Evolutionary conservation across 805 yeast genomes (phyloP), one percentile per base, ranked within the genome.

Genomic region (Cyberlindnera galapagoensis): DNA sequence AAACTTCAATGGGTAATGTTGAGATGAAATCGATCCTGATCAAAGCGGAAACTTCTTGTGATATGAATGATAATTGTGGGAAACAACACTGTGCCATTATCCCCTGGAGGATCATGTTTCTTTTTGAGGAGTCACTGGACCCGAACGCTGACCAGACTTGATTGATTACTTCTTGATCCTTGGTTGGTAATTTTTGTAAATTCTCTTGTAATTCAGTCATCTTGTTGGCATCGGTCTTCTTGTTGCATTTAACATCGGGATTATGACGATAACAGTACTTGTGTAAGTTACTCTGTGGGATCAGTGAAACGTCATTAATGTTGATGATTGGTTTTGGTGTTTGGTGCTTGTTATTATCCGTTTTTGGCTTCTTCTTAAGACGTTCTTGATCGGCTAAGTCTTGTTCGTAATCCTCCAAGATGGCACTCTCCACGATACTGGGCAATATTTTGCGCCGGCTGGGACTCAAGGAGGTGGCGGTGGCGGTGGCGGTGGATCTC

Each of bases 211-310:
- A 70, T 36, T 71, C 71, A 22, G 67, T 66, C 80, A 83, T 71
- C 47, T 74, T 72, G 23, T 54, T 52, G 35, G 71, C 76, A 53
- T 82, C 94, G 1, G 81, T 71, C 35, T 66, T 68, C 39, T 79
- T 79, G 52, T 78, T 79, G 49, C 86, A 75, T 28, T 77, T 76
- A 26, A 84, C 69, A 35, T 85, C 88, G 3, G 97, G 97, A 51
- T 90, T 85, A 57, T 90, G 98, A 33, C 97, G 66, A 57, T 90
- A 90, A 53, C 98, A 90, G 59, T 74, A 90, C 43, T 70, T 69
- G 46, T 76, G 80, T 50, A 67, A 72, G 45, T 74, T 70, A 43
- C 70, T 80, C 29, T 42, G 46, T 2, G 56, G 56, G 6, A 51
- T 51, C 13, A 42, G 24, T 7, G 33, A 38, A 23, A 21, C 20